A percentile compares a stretch with the other conserved stretches of the same genome.
Conservation (phyloP, 495 filamentous ascomycete species). For the Clohesyomyces aquaticus region DNA sequence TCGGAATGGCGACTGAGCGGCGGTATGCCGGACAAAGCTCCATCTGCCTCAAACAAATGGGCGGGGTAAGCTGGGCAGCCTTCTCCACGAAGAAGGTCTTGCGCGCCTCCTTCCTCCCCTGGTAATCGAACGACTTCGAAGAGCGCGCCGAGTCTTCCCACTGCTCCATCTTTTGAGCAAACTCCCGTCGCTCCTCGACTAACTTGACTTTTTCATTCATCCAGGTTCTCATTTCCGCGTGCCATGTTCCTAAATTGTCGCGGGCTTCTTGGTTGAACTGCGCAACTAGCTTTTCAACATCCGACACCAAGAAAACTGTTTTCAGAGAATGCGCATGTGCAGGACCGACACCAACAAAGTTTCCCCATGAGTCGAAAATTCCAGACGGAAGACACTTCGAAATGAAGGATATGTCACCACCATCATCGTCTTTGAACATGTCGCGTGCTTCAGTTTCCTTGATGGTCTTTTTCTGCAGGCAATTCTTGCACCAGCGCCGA, state of each 20-base stretch:
- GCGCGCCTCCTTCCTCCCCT: constrained; percentile 34
- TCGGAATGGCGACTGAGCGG: constrained; percentile 34
- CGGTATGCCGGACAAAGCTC: constrained; percentile 26
- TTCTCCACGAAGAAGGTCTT: constrained; percentile 26
- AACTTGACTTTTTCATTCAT: constrained; percentile 20
- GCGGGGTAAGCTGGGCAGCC: constrained; percentile 31
- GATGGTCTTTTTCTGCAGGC: constrained; percentile 39
- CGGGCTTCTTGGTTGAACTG: constrained; percentile 17
- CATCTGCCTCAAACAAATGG: constrained; percentile 24
- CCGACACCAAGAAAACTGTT: constrained; percentile 30
- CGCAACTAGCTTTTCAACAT: constrained; percentile 23
- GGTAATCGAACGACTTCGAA: constrained; percentile 12
- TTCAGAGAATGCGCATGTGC: constrained; percentile 20
- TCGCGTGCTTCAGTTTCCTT: constrained; percentile 24
- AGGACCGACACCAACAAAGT: constrained; percentile 33
- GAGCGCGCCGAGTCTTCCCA: constrained; percentile 30
- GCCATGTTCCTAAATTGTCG: constrained; percentile 15
- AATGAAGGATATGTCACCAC: constrained; percentile 30
- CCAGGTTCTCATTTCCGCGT: constrained; percentile 29
- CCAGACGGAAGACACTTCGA: constrained; percentile 36
- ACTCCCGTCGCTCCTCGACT: constrained; percentile 23
- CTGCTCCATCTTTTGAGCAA: constrained; percentile 32
- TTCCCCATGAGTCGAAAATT: constrained; percentile 39
- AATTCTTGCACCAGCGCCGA: constrained; percentile 43
- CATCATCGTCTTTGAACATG: constrained; percentile 14